Percentiles rank a stretch among this genome's conserved stretches.
Evolutionary conservation across 805 yeast species (phyloP).

Genomic region (Brettanomyces custersianus): DNA sequence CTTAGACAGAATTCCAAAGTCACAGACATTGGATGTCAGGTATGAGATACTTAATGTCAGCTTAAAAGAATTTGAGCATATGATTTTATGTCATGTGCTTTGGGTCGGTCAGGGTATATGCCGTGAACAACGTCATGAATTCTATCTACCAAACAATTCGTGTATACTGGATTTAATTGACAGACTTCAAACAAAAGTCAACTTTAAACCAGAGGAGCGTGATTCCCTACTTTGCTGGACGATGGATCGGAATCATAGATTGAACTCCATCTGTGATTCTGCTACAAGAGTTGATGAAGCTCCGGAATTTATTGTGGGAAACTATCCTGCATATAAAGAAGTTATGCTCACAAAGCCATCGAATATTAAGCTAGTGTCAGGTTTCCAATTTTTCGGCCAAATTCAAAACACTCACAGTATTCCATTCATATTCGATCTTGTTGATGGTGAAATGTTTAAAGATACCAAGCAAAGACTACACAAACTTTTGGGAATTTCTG

Average conservation of each 20-base stretch:
- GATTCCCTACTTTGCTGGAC: conserved; percentile 51
- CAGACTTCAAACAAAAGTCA: conserved; percentile 46
- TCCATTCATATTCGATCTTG: conserved; percentile 71
- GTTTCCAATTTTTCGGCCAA: conserved; percentile 69
- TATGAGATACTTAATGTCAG: conserved; percentile 75
- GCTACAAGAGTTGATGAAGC: conserved; percentile 31
- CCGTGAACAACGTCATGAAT: conserved; percentile 59
- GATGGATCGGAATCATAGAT: conserved; percentile 23
- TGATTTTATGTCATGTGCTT: conserved; percentile 53
- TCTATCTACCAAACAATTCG: conserved; percentile 58
- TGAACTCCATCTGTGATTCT: conserved; percentile 24
- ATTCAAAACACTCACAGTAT: conserved; percentile 64
- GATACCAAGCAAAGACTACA: conserved; percentile 63
- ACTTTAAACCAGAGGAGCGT: conserved; percentile 38
- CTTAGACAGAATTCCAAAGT: conserved; percentile 36
- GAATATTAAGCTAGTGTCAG: conserved; percentile 45
- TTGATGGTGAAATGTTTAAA: conserved; percentile 55
- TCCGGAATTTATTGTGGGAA: conserved; percentile 38
- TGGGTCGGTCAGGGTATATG: conserved; percentile 71
- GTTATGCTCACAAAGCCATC: conserved; percentile 10
- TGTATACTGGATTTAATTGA: conserved; percentile 45
- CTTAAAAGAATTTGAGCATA: conserved; percentile 65
- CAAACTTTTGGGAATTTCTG: conserved; percentile 63
- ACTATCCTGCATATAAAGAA: conserved; percentile 28
- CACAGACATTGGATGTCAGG: conserved; percentile 39